Conservation (phyloP, 345 rosid species). For the Ricinus communis region DNA sequence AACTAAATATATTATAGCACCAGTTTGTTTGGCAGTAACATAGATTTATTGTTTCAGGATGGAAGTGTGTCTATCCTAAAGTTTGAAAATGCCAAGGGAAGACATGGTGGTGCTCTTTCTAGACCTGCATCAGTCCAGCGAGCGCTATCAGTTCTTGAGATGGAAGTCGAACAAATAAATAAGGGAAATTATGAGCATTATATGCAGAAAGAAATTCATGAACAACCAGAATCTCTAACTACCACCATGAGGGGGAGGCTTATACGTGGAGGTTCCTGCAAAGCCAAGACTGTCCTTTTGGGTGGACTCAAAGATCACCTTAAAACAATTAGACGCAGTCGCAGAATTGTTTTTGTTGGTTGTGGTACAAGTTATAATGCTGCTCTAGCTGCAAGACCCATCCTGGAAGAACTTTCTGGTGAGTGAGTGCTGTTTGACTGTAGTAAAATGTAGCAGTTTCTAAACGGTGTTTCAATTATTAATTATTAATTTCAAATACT, state of each 20-base stretch:
- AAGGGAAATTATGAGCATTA: constrained; percentile 89
- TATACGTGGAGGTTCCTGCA: constrained; percentile 82
- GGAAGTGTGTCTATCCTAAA: constrained; percentile 80
- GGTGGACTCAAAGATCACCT: constrained; percentile 98
- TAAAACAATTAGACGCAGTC: constrained; percentile 83
- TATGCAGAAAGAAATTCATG: constrained; percentile 99
- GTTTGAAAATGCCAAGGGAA: constrained; percentile 69
- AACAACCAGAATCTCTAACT: constrained; percentile 91
- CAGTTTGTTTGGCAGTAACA: constrained; percentile 2
- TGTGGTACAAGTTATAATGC: constrained; percentile 99
- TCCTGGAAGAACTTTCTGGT: constrained; percentile 96
- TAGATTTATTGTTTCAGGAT: constrained; percentile 49
- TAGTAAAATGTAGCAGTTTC: constrained; percentile 1
- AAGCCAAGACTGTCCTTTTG: constrained; percentile 78
- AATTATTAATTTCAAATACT: constrained; percentile 5
- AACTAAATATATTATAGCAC: background rate
- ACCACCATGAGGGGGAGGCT: constrained; percentile 98
- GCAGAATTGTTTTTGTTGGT: constrained; percentile 87
- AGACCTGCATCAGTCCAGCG: constrained; percentile 89
- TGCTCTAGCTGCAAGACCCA: constrained; percentile 92
- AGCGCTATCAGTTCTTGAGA: constrained; percentile 88
- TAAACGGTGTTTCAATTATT: background rate
- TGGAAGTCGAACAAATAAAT: constrained; percentile 98
- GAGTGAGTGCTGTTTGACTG: constrained; percentile 29
- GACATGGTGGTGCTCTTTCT: constrained; percentile 41